Percentiles rank a stretch among this genome's conserved stretches.
phyloP scores from a whole-genome alignment of 2,329 filamentous ascomycete species.

The Ascochyta pisi region DNA sequence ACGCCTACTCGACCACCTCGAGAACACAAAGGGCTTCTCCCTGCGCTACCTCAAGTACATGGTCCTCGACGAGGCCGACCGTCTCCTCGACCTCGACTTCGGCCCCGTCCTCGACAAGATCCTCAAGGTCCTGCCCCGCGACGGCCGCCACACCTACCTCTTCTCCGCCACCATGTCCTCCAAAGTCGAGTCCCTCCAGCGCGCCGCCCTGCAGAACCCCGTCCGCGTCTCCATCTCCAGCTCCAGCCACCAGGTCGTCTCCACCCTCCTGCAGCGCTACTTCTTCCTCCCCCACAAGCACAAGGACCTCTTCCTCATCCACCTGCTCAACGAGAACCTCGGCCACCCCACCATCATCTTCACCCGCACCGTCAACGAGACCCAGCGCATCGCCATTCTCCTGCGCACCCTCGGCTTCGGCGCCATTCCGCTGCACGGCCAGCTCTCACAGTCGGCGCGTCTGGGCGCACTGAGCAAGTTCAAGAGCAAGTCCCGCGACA shows the following conservation, averaged over 20 bases:
- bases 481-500: slow-evolving; percentile 77
- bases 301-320: slow-evolving; percentile 90
- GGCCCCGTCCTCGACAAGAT: slow-evolving; percentile 92
- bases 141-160: slow-evolving; percentile 70
- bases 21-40: slow-evolving; percentile 96
- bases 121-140: slow-evolving; percentile 78
- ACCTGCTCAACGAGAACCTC: slow-evolving; percentile 82
- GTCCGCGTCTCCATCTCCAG: slow-evolving; percentile 81
- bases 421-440: slow-evolving; percentile 91
- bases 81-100: slow-evolving; percentile 92
- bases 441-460: slow-evolving; percentile 85
- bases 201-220: slow-evolving; percentile 85
- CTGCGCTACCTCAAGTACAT: slow-evolving; percentile 82
- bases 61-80: slow-evolving; percentile 94
- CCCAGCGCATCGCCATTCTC: slow-evolving; percentile 83
- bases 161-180: slow-evolving; percentile 95
- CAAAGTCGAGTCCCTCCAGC: slow-evolving; percentile 90
- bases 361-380: slow-evolving; percentile 88
- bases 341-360: slow-evolving; percentile 92
- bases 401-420: slow-evolving; percentile 85
- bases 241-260: slow-evolving; percentile 89
- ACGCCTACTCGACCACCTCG: slow-evolving; percentile 86
- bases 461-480: slow-evolving; percentile 92
- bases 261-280: slow-evolving; percentile 85
- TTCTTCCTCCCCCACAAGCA: slow-evolving; percentile 76